Evolutionary conservation across 305 asterid species (phyloP).

Genomic region (Fraxinus xanthoxyloides): DNA sequence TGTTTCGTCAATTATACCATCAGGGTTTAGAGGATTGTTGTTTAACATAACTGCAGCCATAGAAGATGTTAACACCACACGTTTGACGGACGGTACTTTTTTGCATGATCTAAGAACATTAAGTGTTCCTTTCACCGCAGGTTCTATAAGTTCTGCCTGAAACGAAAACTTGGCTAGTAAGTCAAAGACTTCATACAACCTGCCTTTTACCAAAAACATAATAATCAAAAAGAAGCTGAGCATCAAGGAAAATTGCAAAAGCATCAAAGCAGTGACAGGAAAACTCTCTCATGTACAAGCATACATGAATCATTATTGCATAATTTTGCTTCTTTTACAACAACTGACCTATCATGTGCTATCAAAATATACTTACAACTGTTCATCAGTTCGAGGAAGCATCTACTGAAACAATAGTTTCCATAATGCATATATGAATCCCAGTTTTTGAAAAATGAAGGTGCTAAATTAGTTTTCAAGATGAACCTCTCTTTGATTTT

Average conservation of each 20-base stretch:
- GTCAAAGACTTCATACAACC: background rate
- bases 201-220: background rate
- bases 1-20: conserved; percentile 29
- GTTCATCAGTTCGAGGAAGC: background rate
- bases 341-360: background rate
- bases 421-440: background rate
- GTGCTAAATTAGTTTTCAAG: background rate
- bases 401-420: background rate
- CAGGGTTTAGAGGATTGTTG: conserved; percentile 12
- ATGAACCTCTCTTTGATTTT: background rate
- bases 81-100: conserved; percentile 24
- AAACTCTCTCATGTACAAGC: background rate
- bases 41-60: conserved; percentile 7
- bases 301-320: background rate
- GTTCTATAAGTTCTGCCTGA: conserved; percentile 34
- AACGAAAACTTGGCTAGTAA: background rate
- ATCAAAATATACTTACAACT: background rate
- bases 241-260: background rate
- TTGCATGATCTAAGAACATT: conserved; percentile 36
- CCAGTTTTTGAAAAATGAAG: background rate
- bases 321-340: background rate
- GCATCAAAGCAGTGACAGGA: background rate
- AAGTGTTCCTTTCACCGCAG: conserved; percentile 34
- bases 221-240: background rate
- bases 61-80: conserved; percentile 38